Percentiles rank a stretch among this genome's conserved stretches.
These are phyloP conservation scores for Trametes cingulata DNA, from an alignment of 768 basidiomycete genomes.

Conservation along the genomic window DNA sequence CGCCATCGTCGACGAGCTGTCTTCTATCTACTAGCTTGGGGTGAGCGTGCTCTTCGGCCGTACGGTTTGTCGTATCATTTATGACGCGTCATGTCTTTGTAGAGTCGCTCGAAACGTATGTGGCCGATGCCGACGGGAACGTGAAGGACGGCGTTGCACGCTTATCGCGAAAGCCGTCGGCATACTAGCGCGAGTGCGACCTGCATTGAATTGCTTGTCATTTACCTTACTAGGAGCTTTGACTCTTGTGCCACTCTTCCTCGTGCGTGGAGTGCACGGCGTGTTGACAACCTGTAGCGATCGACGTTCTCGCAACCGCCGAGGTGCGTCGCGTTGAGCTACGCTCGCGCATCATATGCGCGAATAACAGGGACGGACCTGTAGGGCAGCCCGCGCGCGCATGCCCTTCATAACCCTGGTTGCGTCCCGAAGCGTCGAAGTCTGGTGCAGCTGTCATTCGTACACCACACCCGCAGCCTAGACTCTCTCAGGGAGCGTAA, in stretches of 20 bases:
- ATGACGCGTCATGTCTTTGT: background rate
- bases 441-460: background rate
- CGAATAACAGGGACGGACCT: too few relatives aligned
- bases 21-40: background rate
- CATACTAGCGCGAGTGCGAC: background rate
- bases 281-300: background rate
- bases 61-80: background rate
- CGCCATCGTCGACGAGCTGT: background rate
- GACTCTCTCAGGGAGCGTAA: background rate
- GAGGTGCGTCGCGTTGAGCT: background rate
- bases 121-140: background rate
- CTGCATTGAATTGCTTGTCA: background rate
- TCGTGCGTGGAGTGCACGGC: too few relatives aligned
- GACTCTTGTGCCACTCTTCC: background rate
- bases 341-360: background rate
- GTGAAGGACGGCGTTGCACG: too few relatives aligned
- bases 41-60: background rate
- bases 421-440: background rate
- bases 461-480: background rate
- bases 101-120: background rate
- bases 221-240: too few relatives aligned
- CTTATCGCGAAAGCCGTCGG: background rate
- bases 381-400: background rate
- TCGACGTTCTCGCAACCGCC: background rate
- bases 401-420: background rate